These are phyloP conservation scores for Geotrichum klebahnii DNA, from an alignment of 1,139 yeast genomes.

Conservation along the genomic window DNA sequence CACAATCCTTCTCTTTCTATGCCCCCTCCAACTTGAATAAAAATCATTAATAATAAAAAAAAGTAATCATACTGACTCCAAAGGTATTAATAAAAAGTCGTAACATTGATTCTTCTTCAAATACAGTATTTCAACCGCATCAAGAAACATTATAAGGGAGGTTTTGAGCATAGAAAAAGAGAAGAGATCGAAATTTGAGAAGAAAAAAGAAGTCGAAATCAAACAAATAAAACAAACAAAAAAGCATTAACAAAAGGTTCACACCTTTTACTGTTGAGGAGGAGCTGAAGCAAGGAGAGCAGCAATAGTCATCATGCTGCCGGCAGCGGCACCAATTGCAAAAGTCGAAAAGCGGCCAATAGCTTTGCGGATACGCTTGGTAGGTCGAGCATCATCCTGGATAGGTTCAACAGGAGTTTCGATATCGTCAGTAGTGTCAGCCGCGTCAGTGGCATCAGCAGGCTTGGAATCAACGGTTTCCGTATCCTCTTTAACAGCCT, in stretches of 20 bases:
- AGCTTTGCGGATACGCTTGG: slow-evolving; percentile 7
- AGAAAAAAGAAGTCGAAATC: neutral
- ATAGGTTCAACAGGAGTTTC: neutral
- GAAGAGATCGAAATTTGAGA: neutral
- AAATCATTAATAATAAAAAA: no score
- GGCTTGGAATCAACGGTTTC: neutral
- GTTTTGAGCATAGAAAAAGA: neutral
- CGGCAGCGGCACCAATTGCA: slow-evolving; percentile 28
- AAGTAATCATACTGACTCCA: no score
- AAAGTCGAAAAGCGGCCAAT: slow-evolving; percentile 15
- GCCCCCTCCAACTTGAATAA: no score
- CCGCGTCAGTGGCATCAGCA: neutral
- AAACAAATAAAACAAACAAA: neutral
- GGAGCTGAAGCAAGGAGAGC: slow-evolving; percentile 27
- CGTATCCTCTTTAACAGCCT: neutral
- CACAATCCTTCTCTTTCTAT: no score
- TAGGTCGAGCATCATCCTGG: slow-evolving; percentile 1
- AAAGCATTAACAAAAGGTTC: neutral
- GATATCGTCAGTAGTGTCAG: neutral
- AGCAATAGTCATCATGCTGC: slow-evolving; percentile 30
- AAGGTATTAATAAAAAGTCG: no score
- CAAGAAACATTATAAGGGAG: neutral
- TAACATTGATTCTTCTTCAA: no score
- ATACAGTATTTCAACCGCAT: no score
- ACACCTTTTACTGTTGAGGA: slow-evolving; percentile 4